Evolutionary conservation across 1,139 yeast species (phyloP), one percentile per base, ranked within the genome.

Genomic region (Nakaseomyces glabratus): DNA sequence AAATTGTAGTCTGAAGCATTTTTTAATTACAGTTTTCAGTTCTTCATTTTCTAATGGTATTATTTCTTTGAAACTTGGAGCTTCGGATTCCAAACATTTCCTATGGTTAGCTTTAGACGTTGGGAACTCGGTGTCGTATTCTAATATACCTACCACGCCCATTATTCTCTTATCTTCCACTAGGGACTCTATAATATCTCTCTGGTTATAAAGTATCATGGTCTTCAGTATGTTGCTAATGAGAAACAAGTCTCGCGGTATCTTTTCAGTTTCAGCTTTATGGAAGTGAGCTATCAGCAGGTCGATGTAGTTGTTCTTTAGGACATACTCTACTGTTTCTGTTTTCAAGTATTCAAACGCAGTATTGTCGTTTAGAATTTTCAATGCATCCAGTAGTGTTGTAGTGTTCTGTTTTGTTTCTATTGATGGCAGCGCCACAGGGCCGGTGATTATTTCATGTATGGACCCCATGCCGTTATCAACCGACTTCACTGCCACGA

Each of bases 121-220:
- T 0, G 95, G 94, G 48, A 70, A 82, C 38, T 82, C 93, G 0
- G 93, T 82, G 53, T 88, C 96, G 57, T 88, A 90, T 55, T 90
- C 98, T 33, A 90, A 61, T n/a, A 85, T 80, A 0, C 95, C 94
- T 7, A 80, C 71, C 4, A 82, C 61, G 1, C 82, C 82, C 47
- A 69, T 50, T 22, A 84, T 68, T 37, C 71, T 65, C 3, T 68
- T 70, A 44, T 81, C 90, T 11, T 71, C 69, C 2, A 84, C 61
- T 36, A 88, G 67, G 29, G 69, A 63, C 40, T 85, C 95, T 26
- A 86, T 60, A 4, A 90, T 64, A 9, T 68, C 55, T 10, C 75
- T 64, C 46, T 88, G 95, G 49, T 82, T 82, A 57, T 80, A 78
- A 26, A 80, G 62, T 16, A 86, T 65, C 26, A 79, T 54, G 0